Base-by-base conservation (phyloP, 805 yeast genomes). In the Torulaspora maleeae region DNA sequence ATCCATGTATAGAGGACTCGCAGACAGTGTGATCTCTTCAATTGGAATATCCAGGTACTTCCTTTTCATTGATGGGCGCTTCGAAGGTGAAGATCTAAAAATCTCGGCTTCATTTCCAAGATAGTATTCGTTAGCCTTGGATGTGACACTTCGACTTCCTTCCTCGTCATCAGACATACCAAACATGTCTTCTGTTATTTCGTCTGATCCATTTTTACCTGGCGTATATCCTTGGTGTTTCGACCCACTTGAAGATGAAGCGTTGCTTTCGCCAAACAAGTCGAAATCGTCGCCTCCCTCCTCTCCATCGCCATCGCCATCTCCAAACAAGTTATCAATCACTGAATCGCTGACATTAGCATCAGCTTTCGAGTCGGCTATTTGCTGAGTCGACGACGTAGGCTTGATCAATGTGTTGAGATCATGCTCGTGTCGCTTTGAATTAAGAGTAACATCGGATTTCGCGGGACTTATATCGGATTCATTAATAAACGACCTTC, bases 1-100 rank as follows among this genome's bases (percentile, higher is more conserved):
- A 59, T 86, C 95, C 38, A 72, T 77, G 54, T 84, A 84, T 19
- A 76, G 64, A 0, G 82, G 82, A 2, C 80, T 74, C 2, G 71
- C 63, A 6, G 74, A 69, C 10, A 77, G 55, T 8, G 80, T 76
- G 75, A 80, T 80, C 53, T 79, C 79, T 47, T 77, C 78, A 41
- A 75, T 68, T 0, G 84, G 83, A 35, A 79, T 77, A 56, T 79
- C 81, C 49, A 76, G 55, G 43, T 62, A 54, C 37, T 63, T 62
- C 29, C 67, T 53, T 39, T 62, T 61, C 32, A 49, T 36, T 27
- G 25, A 38, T 3, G 47, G 27, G 29, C 45, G 43, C 33, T 45
- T 50, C 37, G 41, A 51, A 41, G 38, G 39, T 22, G 33, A 22
- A 12, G 34, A 28, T 30, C 25, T 38, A 27, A 25, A 36, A 12